Evolutionary conservation across 1,284 basidiomycete species (phyloP).

Genomic region (Cryptococcus sp.): DNA sequence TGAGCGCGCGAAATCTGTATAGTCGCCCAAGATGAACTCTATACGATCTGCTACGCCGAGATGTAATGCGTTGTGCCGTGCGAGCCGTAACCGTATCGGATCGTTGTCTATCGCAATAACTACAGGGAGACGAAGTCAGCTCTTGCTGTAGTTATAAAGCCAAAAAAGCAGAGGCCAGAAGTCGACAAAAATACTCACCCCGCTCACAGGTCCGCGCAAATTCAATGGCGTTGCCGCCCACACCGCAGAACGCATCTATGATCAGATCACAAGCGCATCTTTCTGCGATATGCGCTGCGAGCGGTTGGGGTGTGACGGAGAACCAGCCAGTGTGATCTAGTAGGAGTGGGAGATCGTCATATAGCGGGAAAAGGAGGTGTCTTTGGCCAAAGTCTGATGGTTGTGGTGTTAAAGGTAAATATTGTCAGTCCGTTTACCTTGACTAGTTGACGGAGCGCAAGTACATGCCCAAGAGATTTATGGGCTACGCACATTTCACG

Average conservation of each 20-base stretch:
- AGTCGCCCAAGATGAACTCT: slow-evolving; percentile 89
- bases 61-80: slow-evolving; percentile 85
- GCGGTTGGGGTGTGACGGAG: slow-evolving; percentile 89
- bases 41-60: slow-evolving; percentile 94
- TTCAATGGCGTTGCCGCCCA: slow-evolving; percentile 95
- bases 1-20: slow-evolving; percentile 70
- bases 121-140: slow-evolving; percentile 37
- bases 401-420: no score
- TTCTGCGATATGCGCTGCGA: slow-evolving; percentile 89
- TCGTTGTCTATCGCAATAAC: slow-evolving; percentile 93
- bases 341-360: slow-evolving; percentile 60
- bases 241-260: slow-evolving; percentile 90
- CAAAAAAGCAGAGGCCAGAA: background rate
- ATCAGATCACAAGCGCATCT: slow-evolving; percentile 74
- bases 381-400: slow-evolving; percentile 79
- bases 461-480: background rate
- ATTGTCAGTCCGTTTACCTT: background rate
- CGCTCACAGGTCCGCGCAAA: slow-evolving; percentile 93
- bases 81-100: slow-evolving; percentile 76
- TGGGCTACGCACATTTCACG: slow-evolving; percentile 68
- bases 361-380: slow-evolving; percentile 74
- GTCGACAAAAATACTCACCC: slow-evolving; percentile 58
- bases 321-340: slow-evolving; percentile 83
- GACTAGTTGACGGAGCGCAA: background rate
- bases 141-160: background rate